A percentile compares a stretch with the other conserved stretches of the same genome.
Conservation (phyloP, 257 asterid genomes). For the Nicotiana knightiana region DNA sequence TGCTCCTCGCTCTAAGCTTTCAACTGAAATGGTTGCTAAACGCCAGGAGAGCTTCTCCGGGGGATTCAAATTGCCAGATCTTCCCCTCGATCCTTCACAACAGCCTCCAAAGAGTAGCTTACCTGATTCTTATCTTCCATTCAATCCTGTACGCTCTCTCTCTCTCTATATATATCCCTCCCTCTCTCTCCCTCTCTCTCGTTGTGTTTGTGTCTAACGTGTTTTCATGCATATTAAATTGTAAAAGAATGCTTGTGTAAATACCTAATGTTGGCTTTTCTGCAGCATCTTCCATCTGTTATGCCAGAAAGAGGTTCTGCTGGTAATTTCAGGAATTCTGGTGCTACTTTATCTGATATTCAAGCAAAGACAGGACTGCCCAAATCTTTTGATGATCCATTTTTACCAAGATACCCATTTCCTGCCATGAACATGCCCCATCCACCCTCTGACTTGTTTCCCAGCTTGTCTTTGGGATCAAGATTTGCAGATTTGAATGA, state of each 20-base stretch:
- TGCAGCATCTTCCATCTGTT: slow-evolving; percentile 49
- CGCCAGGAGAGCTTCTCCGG: slow-evolving; percentile 4
- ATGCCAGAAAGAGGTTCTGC: slow-evolving; percentile 57
- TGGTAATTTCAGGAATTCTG: slow-evolving; percentile 38
- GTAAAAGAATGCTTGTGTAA: neutral
- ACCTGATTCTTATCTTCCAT: slow-evolving; percentile 36
- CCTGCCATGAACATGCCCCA: slow-evolving; percentile 37
- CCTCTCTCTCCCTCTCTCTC: neutral
- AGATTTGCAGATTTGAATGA: slow-evolving; percentile 43
- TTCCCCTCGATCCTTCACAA: slow-evolving; percentile 21
- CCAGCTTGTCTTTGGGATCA: slow-evolving; percentile 74
- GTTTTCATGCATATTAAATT: neutral
- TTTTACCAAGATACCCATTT: slow-evolving; percentile 60
- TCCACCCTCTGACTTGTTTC: slow-evolving; percentile 52
- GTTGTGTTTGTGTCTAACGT: neutral
- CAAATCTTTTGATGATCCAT: slow-evolving; percentile 65
- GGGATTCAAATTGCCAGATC: slow-evolving; percentile 19
- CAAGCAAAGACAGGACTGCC: slow-evolving; percentile 67
- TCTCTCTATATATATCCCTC: slow-evolving; percentile 17
- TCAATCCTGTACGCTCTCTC: slow-evolving; percentile 41
- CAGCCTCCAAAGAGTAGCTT: slow-evolving; percentile 30
- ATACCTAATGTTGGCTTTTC: slow-evolving; percentile 9
- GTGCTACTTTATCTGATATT: slow-evolving; percentile 47
- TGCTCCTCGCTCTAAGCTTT: slow-evolving; percentile 22
- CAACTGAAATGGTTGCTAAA: slow-evolving; percentile 18